Evolutionary conservation across 768 basidiomycete species (phyloP).

Genomic region (Boletales sp.): DNA sequence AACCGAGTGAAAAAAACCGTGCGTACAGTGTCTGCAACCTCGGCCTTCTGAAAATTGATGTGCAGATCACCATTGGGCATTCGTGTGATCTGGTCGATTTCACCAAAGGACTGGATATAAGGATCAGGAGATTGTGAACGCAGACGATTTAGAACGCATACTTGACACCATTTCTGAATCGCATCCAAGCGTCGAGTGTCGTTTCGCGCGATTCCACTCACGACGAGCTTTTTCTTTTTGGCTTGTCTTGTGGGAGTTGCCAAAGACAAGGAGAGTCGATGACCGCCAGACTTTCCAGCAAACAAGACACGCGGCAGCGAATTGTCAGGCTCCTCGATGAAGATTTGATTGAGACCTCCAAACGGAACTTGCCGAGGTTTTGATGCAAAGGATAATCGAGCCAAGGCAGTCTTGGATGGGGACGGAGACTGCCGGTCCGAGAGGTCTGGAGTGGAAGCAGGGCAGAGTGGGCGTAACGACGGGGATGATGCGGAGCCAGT

Average conservation of each 20-base stretch:
- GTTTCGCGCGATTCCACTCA: constrained; percentile 61
- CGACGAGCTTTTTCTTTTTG: constrained; percentile 62
- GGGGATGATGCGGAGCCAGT: constrained; percentile 27
- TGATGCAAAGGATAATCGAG: constrained; percentile 31
- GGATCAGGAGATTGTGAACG: neutral
- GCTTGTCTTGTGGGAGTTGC: constrained; percentile 37
- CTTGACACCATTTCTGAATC: constrained; percentile 75
- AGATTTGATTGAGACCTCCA: constrained; percentile 16
- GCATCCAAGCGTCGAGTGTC: constrained; percentile 66
- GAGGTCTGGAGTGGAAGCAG: constrained; percentile 38
- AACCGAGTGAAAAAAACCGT: neutral
- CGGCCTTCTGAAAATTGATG: constrained; percentile 67
- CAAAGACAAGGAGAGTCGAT: constrained; percentile 30
- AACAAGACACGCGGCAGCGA: constrained; percentile 30
- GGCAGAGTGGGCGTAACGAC: constrained; percentile 36
- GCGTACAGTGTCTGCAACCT: constrained; percentile 78
- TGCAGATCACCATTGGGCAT: constrained; percentile 79
- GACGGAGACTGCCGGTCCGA: constrained; percentile 34
- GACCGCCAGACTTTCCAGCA: constrained; percentile 17
- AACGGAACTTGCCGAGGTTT: constrained; percentile 17
- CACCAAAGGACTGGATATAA: constrained; percentile 63
- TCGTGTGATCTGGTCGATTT: constrained; percentile 66
- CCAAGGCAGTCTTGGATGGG: constrained; percentile 27
- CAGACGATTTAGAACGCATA: constrained; percentile 26
- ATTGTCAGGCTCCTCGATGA: constrained; percentile 25